These are phyloP conservation scores for Cryphonectria carpinicola DNA, from an alignment of 2,329 filamentous ascomycete species.

Conservation along the genomic window DNA sequence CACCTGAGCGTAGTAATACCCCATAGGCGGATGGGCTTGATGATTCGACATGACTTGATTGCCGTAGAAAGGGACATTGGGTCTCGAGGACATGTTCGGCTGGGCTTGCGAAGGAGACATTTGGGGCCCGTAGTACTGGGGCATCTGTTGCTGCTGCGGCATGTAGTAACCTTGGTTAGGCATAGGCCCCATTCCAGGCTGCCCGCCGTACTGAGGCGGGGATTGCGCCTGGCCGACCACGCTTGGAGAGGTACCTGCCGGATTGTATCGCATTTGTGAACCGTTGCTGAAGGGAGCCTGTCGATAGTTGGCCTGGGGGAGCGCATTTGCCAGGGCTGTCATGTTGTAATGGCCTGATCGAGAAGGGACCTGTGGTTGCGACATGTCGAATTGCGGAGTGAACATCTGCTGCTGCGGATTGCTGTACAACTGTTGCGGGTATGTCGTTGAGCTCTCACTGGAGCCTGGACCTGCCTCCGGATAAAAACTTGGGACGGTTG, in stretches of 20 bases:
- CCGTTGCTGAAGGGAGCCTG: constrained; percentile 44
- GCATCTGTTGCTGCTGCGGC: constrained; percentile 43
- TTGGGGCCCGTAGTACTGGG: constrained; percentile 49
- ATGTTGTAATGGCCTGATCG: constrained; percentile 51
- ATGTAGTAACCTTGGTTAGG: constrained; percentile 52
- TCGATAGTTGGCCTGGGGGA: constrained; percentile 48
- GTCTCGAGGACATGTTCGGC: constrained; percentile 40
- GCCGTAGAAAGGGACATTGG: constrained; percentile 49
- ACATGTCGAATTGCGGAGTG: constrained; percentile 48
- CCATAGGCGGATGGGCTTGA: constrained; percentile 39
- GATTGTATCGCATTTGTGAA: constrained; percentile 39
- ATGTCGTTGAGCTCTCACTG: constrained; percentile 33
- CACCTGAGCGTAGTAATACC: constrained; percentile 50
- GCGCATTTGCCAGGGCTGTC: constrained; percentile 47
- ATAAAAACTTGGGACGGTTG: constrained; percentile 29
- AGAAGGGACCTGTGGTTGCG: constrained; percentile 37
- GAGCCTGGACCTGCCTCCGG: constrained; percentile 33
- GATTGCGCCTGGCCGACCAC: constrained; percentile 45
- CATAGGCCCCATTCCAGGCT: constrained; percentile 43
- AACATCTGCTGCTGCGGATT: constrained; percentile 46
- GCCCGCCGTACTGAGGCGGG: constrained; percentile 43
- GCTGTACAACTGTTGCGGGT: constrained; percentile 38
- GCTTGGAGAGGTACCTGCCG: constrained; percentile 39
- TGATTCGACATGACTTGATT: constrained; percentile 47
- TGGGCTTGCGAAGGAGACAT: constrained; percentile 44